Percentiles rank a stretch among this genome's conserved stretches.
Conservation (phyloP, 805 yeast species). For the Saccharomycopsis sp. region DNA sequence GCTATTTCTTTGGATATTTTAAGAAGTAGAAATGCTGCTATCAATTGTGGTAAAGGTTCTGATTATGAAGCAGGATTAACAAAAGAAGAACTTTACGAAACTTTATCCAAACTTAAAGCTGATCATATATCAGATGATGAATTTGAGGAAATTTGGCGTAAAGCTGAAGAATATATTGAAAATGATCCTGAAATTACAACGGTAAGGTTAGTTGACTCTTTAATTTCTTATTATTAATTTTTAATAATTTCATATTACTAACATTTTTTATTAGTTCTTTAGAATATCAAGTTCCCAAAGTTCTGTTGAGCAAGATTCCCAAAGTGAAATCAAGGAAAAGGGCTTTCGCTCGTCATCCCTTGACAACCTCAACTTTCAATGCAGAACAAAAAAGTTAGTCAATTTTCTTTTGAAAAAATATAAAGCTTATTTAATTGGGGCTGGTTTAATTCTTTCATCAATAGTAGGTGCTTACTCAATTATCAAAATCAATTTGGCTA, state of each 20-base stretch:
- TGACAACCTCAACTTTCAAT: constrained; percentile 46
- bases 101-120: constrained; percentile 31
- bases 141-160: constrained; percentile 65
- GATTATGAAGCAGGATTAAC: constrained; percentile 43
- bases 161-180: constrained; percentile 49
- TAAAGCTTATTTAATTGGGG: constrained; percentile 19
- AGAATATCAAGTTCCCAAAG: constrained; percentile 9
- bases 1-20: constrained; percentile 56
- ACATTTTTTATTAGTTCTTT: constrained; percentile 12
- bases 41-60: constrained; percentile 44
- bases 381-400: constrained; percentile 45
- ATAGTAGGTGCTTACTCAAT: constrained; percentile 26
- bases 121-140: constrained; percentile 44
- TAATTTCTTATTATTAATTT: too few species aligned
- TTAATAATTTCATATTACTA: neutral
- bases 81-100: constrained; percentile 39
- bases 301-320: constrained; percentile 14
- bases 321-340: constrained; percentile 26
- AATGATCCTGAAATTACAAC: constrained; percentile 53
- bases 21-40: constrained; percentile 56
- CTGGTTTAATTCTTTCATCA: constrained; percentile 15
- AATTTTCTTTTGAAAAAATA: constrained; percentile 28
- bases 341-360: constrained; percentile 67
- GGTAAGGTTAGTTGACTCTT: constrained; percentile 67
- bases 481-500: constrained; percentile 28